phyloP scores from a whole-genome alignment of 2,329 filamentous ascomycete species.

The Stemphylium lycopersici region DNA sequence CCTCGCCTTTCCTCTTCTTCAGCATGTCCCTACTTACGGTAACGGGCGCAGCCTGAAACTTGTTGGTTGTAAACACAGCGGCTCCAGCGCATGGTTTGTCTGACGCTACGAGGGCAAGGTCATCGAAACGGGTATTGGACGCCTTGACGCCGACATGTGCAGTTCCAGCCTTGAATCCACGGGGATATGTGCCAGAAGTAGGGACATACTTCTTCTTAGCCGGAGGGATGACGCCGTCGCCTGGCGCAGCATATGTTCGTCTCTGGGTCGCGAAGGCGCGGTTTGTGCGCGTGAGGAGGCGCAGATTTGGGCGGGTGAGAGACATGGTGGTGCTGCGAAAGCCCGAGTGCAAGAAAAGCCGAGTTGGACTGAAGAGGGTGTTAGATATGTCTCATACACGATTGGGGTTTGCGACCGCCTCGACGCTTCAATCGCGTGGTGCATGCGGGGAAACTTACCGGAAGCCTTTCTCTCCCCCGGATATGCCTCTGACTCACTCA shows the following conservation, averaged over 20 bases:
- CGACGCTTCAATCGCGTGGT: not conserved
- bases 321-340: constrained; percentile 29
- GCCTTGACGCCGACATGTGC: constrained; percentile 93
- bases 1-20: constrained; percentile 67
- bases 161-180: constrained; percentile 85
- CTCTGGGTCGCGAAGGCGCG: constrained; percentile 45
- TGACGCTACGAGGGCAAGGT: constrained; percentile 87
- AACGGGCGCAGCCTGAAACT: constrained; percentile 95
- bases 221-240: constrained; percentile 67
- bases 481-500: constrained; percentile 16
- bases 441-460: constrained; percentile 12
- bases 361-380: constrained; percentile 4
- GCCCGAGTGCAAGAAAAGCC: not conserved
- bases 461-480: constrained; percentile 1
- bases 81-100: constrained; percentile 84
- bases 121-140: constrained; percentile 87
- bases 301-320: constrained; percentile 38
- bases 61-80: constrained; percentile 96
- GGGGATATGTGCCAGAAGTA: constrained; percentile 81
- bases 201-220: constrained; percentile 93
- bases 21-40: constrained; percentile 80
- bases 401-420: not conserved
- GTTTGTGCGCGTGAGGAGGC: constrained; percentile 34
- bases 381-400: not conserved
- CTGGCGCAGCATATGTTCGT: constrained; percentile 65